Base-by-base conservation (phyloP, 345 rosid genomes). In the Carallia pectinifolia region DNA sequence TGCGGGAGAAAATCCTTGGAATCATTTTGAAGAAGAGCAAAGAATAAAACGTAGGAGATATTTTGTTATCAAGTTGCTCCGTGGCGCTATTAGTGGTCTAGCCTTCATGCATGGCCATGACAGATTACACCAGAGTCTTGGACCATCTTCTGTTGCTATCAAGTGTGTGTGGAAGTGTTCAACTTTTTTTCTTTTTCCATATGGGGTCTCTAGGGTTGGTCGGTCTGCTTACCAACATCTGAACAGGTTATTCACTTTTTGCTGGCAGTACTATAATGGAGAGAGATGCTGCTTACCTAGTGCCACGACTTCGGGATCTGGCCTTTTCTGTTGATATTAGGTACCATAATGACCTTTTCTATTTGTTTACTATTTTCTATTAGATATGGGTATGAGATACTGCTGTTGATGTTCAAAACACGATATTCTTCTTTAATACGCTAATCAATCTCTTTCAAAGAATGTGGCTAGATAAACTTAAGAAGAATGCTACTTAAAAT, bases 91-190 rank as follows among this genome's bases (percentile, higher is more conserved):
- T 83, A 80, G 48, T 58, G 98, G 96, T 80, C 85, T 94, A 61
- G 97, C 93, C 34, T 89, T 74, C 80, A 89, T 94, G 97, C 97
- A 91, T 75, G 78, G 74, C 62, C 84, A 83, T 74, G 96, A 91
- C 71, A 88, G 97, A 77, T 79, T 94, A 74, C 98, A 94, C 86
- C 97, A 94, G 81, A 94, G 98, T 83, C 86, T 94, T 64, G 98
- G 98, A 64, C 97, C 98, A 10, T 82, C 97, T 73, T 94, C 97
- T 67, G 78, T 94, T 78, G 81, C 87, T 80, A 88, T 94, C 81
- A 94, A 89, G 98, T 94, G 89, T 44, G 76, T 75, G 55, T 15
- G 55, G 12, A 29, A 29, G 2, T 64, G 58, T 48, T 61, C 17
- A 27, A 5, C 53, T 40, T 67, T 16, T n/a, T 6, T 66, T 62